phyloP scores from a whole-genome alignment of 106 monocot species.

The Platanthera zijinensis region DNA sequence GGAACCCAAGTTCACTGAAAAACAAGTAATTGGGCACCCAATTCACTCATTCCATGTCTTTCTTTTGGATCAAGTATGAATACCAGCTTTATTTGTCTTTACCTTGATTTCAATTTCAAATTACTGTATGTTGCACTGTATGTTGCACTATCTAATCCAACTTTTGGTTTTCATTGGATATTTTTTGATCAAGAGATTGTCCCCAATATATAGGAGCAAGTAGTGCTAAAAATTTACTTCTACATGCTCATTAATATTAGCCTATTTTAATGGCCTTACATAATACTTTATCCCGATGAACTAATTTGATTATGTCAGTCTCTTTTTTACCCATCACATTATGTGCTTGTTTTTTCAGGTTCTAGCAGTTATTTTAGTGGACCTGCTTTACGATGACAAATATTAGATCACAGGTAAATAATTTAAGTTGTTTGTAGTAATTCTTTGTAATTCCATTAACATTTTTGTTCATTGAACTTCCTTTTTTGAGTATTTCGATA shows the following conservation, averaged over 20 bases:
- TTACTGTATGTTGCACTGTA: no score
- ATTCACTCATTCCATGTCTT: no score
- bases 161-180: no score
- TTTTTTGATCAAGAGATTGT: no score
- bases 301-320: neutral
- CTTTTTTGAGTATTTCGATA: neutral
- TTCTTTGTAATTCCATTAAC: neutral
- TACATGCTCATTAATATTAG: neutral
- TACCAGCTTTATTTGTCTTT: no score
- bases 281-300: neutral
- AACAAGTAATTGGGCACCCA: no score
- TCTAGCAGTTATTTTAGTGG: neutral
- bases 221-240: neutral
- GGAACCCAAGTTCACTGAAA: no score
- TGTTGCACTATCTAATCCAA: no score
- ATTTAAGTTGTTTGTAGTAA: neutral
- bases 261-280: neutral
- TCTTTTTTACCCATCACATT: neutral
- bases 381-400: conserved; percentile 3
- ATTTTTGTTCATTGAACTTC: conserved; percentile 1
- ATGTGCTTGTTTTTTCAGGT: conserved; percentile 4
- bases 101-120: no score
- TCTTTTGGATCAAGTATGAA: no score
- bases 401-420: conserved; percentile 7
- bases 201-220: no score